A percentile compares a stretch with the other conserved stretches of the same genome.
These are phyloP conservation scores for Paramecium bursaria DNA, from an alignment of 73 alveolate genomes.

Conservation along the genomic window DNA sequence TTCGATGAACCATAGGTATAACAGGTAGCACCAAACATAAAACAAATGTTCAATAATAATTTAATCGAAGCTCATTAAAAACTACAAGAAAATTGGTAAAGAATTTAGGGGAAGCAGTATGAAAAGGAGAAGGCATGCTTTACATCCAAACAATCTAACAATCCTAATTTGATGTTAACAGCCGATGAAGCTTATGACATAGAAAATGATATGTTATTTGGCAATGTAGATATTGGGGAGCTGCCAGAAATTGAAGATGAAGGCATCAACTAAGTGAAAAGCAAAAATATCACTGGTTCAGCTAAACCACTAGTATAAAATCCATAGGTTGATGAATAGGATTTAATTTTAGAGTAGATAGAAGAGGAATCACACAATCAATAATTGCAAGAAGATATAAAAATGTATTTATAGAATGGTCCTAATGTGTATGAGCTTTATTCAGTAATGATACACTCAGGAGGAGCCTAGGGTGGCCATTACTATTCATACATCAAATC, in stretches of 20 bases:
- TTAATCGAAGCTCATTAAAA: conserved; percentile 22
- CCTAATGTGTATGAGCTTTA: conserved; percentile 92
- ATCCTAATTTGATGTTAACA: conserved; percentile 36
- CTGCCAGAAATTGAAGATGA: conserved; percentile 51
- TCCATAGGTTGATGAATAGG: neutral
- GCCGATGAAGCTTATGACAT: conserved; percentile 70
- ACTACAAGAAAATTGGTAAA: conserved; percentile 52
- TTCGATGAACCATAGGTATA: conserved; percentile 30
- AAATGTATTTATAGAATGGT: conserved; percentile 85
- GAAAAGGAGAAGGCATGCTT: neutral
- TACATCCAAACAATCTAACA: neutral
- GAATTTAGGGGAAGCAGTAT: conserved; percentile 46
- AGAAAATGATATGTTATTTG: conserved; percentile 44
- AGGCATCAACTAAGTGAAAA: neutral
- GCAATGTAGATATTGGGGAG: conserved; percentile 29
- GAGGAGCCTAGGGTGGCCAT: conserved; percentile 98
- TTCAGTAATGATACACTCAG: conserved; percentile 92
- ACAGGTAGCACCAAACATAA: conserved; percentile 14
- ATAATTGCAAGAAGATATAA: conserved; percentile 70
- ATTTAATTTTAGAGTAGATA: conserved; percentile 39
- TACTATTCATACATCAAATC: conserved; percentile 93
- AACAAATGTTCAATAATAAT: neutral
- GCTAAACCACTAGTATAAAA: neutral
- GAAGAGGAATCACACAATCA: conserved; percentile 64
- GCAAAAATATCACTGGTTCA: conserved; percentile 1